A percentile compares a stretch with the other conserved stretches of the same genome.
phyloP scores from a whole-genome alignment of 768 basidiomycete species.

The Thelephora aurantiotincta region DNA sequence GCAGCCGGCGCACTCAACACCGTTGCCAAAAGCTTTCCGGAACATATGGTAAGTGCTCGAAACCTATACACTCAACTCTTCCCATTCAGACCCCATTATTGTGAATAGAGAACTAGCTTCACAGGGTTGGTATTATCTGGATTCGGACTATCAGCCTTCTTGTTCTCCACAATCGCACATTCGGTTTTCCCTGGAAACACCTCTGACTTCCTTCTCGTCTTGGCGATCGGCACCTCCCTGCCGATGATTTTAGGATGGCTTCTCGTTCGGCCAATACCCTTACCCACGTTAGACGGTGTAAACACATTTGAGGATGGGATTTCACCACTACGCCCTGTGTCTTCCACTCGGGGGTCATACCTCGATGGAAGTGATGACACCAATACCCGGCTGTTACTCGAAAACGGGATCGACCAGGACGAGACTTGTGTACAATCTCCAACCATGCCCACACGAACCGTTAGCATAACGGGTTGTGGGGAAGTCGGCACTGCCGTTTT shows the following conservation, averaged over 20 bases:
- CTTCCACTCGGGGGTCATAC: slow-evolving; percentile 8
- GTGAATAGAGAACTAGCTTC: slow-evolving; percentile 49
- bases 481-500: not conserved
- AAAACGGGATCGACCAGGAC: slow-evolving; percentile 11
- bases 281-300: slow-evolving; percentile 22
- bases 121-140: slow-evolving; percentile 75
- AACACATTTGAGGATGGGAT: slow-evolving; percentile 11
- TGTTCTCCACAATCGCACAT: slow-evolving; percentile 70
- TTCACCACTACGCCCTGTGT: slow-evolving; percentile 1
- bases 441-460: slow-evolving; percentile 10
- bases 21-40: slow-evolving; percentile 73
- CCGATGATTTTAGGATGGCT: slow-evolving; percentile 74
- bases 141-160: slow-evolving; percentile 84
- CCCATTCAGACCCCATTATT: not conserved
- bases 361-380: slow-evolving; percentile 15
- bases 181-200: slow-evolving; percentile 65
- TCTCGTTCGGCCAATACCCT: slow-evolving; percentile 55
- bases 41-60: slow-evolving; percentile 38
- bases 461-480: slow-evolving; percentile 3
- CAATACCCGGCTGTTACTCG: slow-evolving; percentile 13
- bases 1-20: slow-evolving; percentile 60
- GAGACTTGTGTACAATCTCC: slow-evolving; percentile 9
- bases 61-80: not conserved
- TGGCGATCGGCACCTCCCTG: slow-evolving; percentile 64
- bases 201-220: slow-evolving; percentile 58